Evolutionary conservation across 768 basidiomycete genomes (phyloP), one percentile per base, ranked within the genome.

Genomic region (Hericium coralloides): DNA sequence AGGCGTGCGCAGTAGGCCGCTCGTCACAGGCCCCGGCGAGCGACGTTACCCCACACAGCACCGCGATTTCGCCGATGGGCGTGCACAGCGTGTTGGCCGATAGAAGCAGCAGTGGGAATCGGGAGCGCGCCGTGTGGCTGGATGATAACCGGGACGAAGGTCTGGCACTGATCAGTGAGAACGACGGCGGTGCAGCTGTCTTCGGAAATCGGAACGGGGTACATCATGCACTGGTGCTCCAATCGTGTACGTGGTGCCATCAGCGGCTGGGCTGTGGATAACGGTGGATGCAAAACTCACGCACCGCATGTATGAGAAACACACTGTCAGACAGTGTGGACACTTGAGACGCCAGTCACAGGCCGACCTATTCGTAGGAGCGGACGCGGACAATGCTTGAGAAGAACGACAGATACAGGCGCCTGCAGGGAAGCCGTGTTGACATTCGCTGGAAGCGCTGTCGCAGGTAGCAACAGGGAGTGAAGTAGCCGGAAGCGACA

Each of bases 1-100:
- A n/a, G 43, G 43, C 31, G 31, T 31, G 31, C 31, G 7, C 7
- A 31, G 43, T 45, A 45, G n/a, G 43, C 31, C 10, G 43, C 14
- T 45, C 20, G 43, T 20, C 43, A 45, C 10, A 23, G 26, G 49
- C 10, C 18, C 49, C 12, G 23, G 15, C 1, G 18, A 50, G 49
- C 49, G 49, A 50, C 37, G 37, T 52, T 52, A 52, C 52, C 52
- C 52, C 52, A 38, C 52, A 52, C 52, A 38, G 38, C 52, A 52
- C 36, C 52, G 52, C 25, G 37, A 23, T 38, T 52, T 52, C 52
- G 18, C 52, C 52, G 52, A 50, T n/a, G 49, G 25, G 49, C 26
- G 23, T 5, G 9, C 49, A 8, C 6, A 25, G 22, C 31, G 26
- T 38, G 18, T 18, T 36, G 52, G 52, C 36, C 8, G 43, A 20